phyloP scores from a whole-genome alignment of 1,284 basidiomycete species.

The Microbotryum intermedium region DNA sequence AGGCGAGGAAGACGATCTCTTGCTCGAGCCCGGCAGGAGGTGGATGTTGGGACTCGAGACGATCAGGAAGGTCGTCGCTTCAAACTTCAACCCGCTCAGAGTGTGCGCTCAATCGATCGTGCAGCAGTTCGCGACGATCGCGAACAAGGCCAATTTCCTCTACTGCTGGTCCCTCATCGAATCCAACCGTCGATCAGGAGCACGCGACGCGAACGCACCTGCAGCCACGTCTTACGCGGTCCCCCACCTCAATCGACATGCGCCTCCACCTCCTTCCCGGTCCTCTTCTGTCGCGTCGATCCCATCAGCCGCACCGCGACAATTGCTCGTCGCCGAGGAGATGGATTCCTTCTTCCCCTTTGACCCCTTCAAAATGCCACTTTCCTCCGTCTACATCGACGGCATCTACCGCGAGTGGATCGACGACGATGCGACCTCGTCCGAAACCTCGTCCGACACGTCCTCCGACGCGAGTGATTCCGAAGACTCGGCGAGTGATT shows the following conservation, averaged over 20 bases:
- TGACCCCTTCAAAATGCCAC: slow-evolving; percentile 85
- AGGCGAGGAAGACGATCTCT: slow-evolving; percentile 46
- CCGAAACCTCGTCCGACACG: slow-evolving; percentile 30
- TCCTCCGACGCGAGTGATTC: slow-evolving; percentile 26
- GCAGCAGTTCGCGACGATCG: slow-evolving; percentile 85
- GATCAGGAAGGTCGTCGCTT: slow-evolving; percentile 71
- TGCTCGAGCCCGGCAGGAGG: slow-evolving; percentile 41
- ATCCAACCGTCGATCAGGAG: slow-evolving; percentile 49
- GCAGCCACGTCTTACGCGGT: not conserved
- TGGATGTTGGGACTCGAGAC: slow-evolving; percentile 81
- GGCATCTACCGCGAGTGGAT: slow-evolving; percentile 48
- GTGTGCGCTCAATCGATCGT: slow-evolving; percentile 88
- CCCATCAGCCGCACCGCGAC: slow-evolving; percentile 14
- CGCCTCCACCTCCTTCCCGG: slow-evolving; percentile 14
- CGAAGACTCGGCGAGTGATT: slow-evolving; percentile 28
- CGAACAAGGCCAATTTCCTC: slow-evolving; percentile 81
- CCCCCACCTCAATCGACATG: slow-evolving; percentile 19
- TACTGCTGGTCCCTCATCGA: slow-evolving; percentile 94
- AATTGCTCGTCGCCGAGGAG: slow-evolving; percentile 27
- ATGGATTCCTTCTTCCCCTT: slow-evolving; percentile 96
- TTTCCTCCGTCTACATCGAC: slow-evolving; percentile 44
- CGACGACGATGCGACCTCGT: slow-evolving; percentile 43
- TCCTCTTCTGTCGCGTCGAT: slow-evolving; percentile 4
- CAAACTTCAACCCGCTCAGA: slow-evolving; percentile 81
- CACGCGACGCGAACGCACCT: slow-evolving; percentile 1